Base-by-base conservation (phyloP, 805 yeast species). In the Sugiyamaella marilandica region DNA sequence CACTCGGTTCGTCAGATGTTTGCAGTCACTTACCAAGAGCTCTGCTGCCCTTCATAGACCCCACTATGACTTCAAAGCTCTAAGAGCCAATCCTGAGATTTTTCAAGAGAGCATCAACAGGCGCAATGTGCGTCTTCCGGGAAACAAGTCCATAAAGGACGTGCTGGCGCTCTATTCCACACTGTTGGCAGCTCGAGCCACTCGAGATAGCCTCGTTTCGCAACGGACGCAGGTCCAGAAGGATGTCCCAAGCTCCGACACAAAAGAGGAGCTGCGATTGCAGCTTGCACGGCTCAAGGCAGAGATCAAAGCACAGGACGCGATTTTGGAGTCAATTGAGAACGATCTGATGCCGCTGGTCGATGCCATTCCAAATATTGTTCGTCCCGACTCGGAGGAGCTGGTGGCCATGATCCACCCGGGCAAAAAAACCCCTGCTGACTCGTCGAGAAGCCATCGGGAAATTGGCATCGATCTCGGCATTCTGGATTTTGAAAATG, bases 401-500 rank as follows among this genome's bases (percentile, higher is more conserved):
- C 54, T 55, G 16, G 60, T 66, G 5, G 58, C 45, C 4, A 49
- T 51, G 45, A 37, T 65, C 33, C 59, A 65, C 48, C 51, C 54
- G 2, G 59, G 59, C 19, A 41, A 26, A 16, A 16, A 53, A 31
- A 36, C 31, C 4, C 45, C 49, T 7, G 46, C 55, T 1, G 52
- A 50, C 24, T 29, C 51, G 3, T 21, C 14, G 7, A 51, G 45
- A 34, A 55, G 85, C 62, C 99, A 94, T 65, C 80, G 83, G 45
- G 69, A 65, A 3, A 85, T 94, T n/a, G 90, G 87, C 57, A 80
- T 76, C 19, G 67, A 70, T n/a, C 75, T 88, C 34, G 80, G 82
- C 0, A 68, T 92, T 24, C 69, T 89, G 24, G 94, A 94, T 54
- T 78, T 94, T 49, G 71, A 73, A 14, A 73, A 79, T 0, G 97